phyloP scores from a whole-genome alignment of 768 basidiomycete genomes.

The Tricholoma terreum region DNA sequence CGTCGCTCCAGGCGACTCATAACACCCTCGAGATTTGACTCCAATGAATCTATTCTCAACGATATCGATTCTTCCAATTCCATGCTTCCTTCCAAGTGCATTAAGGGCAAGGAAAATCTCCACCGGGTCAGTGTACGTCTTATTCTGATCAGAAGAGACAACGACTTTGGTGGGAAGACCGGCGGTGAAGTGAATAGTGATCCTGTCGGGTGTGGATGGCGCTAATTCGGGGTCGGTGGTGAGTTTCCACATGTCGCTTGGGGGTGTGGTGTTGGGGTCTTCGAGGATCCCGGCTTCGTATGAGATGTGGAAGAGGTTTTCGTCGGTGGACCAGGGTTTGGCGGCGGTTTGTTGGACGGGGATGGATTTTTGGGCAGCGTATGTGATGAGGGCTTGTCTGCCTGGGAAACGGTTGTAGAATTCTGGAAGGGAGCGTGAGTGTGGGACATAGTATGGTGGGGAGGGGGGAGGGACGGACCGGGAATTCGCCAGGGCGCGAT shows the following conservation, averaged over 20 bases:
- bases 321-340: constrained; percentile 99
- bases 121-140: constrained; percentile 84
- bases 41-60: constrained; percentile 99
- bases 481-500: constrained; percentile 98
- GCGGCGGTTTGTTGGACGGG: constrained; percentile 93
- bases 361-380: constrained; percentile 83
- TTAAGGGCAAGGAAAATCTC: constrained; percentile 93
- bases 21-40: constrained; percentile 99
- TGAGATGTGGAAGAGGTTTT: constrained; percentile 99
- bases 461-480: constrained; percentile 42
- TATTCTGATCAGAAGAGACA: constrained; percentile 43
- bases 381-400: constrained; percentile 88
- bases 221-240: constrained; percentile 81
- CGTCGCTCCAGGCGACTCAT: constrained; percentile 95
- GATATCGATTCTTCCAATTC: constrained; percentile 96
- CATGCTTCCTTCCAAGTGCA: constrained; percentile 89
- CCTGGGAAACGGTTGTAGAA: constrained; percentile 99
- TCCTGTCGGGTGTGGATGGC: constrained; percentile 71
- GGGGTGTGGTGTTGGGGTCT: constrained; percentile 92
- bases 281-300: constrained; percentile 99
- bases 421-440: constrained; percentile 53
- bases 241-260: constrained; percentile 98
- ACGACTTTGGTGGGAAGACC: constrained; percentile 87
- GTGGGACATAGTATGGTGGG: background rate
- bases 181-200: constrained; percentile 80